Evolutionary conservation across 2,329 filamentous ascomycete genomes (phyloP).

Genomic region (Amesomyces nigricolor): DNA sequence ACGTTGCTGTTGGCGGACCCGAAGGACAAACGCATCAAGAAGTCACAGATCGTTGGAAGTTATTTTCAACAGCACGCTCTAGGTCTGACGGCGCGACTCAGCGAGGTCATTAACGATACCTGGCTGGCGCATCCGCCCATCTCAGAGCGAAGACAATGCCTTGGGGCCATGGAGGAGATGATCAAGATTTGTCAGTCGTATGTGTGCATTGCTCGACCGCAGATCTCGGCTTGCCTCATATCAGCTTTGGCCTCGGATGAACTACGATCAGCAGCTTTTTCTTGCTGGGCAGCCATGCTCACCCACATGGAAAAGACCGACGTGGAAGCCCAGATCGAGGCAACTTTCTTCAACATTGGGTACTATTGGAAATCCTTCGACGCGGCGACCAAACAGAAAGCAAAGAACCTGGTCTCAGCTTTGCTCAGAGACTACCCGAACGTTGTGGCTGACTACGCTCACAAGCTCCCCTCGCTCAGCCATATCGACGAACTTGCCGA

Average conservation of each 20-base stretch:
- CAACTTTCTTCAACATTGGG: constrained; percentile 81
- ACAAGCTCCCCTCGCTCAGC: constrained; percentile 71
- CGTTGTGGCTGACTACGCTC: constrained; percentile 60
- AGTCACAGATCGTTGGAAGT: constrained; percentile 55
- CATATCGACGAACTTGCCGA: constrained; percentile 64
- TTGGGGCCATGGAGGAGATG: constrained; percentile 84
- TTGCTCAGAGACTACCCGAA: constrained; percentile 59
- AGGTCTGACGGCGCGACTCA: constrained; percentile 78
- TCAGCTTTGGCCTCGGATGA: constrained; percentile 71
- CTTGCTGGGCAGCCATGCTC: constrained; percentile 78
- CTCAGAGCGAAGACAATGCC: constrained; percentile 68
- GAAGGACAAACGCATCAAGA: constrained; percentile 37
- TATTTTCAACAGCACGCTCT: constrained; percentile 83
- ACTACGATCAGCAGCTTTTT: constrained; percentile 73
- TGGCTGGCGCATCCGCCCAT: constrained; percentile 47
- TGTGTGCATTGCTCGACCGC: constrained; percentile 74
- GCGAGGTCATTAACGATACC: constrained; percentile 69
- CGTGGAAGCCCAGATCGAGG: constrained; percentile 72
- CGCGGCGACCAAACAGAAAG: constrained; percentile 51
- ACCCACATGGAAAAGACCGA: constrained; percentile 70
- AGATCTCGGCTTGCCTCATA: constrained; percentile 90
- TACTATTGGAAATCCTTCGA: constrained; percentile 71
- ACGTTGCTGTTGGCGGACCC: constrained; percentile 23
- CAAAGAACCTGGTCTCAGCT: constrained; percentile 56
- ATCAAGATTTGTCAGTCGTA: constrained; percentile 68